These are phyloP conservation scores for Phytophthora syringae DNA, from an alignment of 352 stramenopile genomes.

Conservation along the genomic window DNA sequence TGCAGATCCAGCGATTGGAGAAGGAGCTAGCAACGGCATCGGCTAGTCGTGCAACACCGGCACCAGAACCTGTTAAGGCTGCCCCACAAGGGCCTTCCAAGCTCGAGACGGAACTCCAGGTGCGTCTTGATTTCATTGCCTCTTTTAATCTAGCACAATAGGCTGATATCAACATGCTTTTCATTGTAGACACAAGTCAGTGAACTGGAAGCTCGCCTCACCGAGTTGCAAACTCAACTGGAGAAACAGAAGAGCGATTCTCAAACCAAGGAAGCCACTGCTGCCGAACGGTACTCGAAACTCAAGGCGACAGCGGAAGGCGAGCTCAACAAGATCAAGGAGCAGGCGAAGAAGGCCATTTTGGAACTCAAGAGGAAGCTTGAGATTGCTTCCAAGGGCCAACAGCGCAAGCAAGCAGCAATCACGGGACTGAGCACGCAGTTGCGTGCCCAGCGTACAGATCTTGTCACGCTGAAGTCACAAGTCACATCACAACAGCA, in stretches of 20 bases:
- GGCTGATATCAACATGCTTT: neutral
- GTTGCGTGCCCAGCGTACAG: conserved; percentile 63
- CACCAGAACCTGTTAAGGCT: conserved; percentile 43
- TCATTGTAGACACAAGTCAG: conserved; percentile 44
- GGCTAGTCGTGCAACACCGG: conserved; percentile 32
- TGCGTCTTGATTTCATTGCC: conserved; percentile 10
- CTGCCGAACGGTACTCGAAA: conserved; percentile 76
- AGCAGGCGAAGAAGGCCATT: conserved; percentile 90
- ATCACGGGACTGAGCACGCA: conserved; percentile 49
- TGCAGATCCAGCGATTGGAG: conserved; percentile 67
- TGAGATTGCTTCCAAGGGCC: conserved; percentile 60
- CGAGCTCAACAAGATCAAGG: conserved; percentile 86
- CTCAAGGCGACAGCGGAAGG: conserved; percentile 77
- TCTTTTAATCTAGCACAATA: neutral
- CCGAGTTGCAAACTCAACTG: conserved; percentile 46
- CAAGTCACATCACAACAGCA: conserved; percentile 62
- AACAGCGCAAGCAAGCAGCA: conserved; percentile 60
- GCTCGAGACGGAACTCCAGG: conserved; percentile 47
- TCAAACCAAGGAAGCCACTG: conserved; percentile 54
- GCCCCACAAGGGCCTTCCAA: conserved; percentile 34
- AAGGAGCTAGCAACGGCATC: conserved; percentile 49
- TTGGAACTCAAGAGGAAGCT: conserved; percentile 84
- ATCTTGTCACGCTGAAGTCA: conserved; percentile 57
- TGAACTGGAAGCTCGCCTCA: conserved; percentile 43
- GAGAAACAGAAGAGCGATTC: conserved; percentile 60